phyloP scores from a whole-genome alignment of 805 yeast genomes.

The Tetrapisispora arboricola region DNA sequence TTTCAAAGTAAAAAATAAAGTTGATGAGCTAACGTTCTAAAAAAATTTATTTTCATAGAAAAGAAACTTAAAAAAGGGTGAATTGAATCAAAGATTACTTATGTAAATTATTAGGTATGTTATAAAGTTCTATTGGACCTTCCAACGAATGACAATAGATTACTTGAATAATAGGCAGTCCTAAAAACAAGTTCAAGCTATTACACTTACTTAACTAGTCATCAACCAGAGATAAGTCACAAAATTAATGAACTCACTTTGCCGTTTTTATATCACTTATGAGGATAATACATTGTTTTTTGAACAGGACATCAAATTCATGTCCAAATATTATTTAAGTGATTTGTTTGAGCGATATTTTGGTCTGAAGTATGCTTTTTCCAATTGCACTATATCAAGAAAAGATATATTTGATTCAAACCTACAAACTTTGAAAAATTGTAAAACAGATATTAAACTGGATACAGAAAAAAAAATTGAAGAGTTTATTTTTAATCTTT shows the following conservation, averaged over 20 bases:
- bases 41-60: no score
- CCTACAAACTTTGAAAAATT: not conserved
- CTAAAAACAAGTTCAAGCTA: no score
- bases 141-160: no score
- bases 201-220: not conserved
- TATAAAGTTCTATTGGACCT: no score
- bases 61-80: no score
- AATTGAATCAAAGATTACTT: no score
- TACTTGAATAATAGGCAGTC: no score
- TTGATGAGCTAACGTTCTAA: no score
- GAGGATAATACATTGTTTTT: not conserved
- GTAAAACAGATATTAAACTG: not conserved
- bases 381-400: not conserved
- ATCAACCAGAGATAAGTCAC: no score
- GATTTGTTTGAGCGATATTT: not conserved
- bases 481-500: conserved; percentile 1
- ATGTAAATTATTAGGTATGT: no score
- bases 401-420: not conserved
- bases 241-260: not conserved
- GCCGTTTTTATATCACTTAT: conserved; percentile 1
- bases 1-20: no score
- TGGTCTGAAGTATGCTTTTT: not conserved
- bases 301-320: conserved; percentile 2
- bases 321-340: not conserved
- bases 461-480: not conserved